Base-by-base conservation (phyloP, 2,329 filamentous ascomycete species). In the Fusarium buharicum region DNA sequence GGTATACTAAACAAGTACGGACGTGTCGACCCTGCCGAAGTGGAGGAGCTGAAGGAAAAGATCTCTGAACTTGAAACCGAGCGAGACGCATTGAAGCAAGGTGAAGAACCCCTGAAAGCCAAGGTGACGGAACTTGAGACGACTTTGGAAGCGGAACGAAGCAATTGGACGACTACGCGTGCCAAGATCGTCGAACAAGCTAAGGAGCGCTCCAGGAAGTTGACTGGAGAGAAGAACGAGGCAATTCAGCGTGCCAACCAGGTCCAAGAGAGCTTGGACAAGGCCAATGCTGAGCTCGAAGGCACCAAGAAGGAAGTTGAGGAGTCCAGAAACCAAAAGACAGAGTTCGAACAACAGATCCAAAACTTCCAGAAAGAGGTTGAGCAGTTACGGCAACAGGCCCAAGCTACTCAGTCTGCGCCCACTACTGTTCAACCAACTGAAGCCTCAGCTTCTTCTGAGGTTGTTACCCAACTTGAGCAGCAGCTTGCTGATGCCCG, bases 1-100 rank as follows among this genome's bases (percentile, higher is more conserved):
- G 92, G 96, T 68, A 97, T 99, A 60, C 85, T 99, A 46, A 93
- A 92, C 66, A 97, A 97, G 74, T 97, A 98, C 72, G 93, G 97
- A 67, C 91, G 94, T 52, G 92, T 96, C 48, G 95, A 99, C 72
- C 94, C 95, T 38, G 92, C 91, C 4, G 94, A 98, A 72, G 85
- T 97, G 73, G 94, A 98, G 69, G 88, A 90, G 57, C 84, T 99
- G 55, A 97, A 95, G 79, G 87, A 90, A 72, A 88, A 89, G 56
- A 85, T 97, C 49, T 79, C 86, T 7, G 79, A 78, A 2, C 78
- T 93, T 11, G 83, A 92, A 72, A 78, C 81, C 27, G 90, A 93
- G 72, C 84, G 88, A 8, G 83, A 90, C 64, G 68, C 80, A 3
- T 75, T 86, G 40, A 84, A 81, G 69, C 75, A 79, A 56, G 77